These are phyloP conservation scores for Sclerotinia nivalis DNA, from an alignment of 2,329 filamentous ascomycete genomes.

Conservation along the genomic window DNA sequence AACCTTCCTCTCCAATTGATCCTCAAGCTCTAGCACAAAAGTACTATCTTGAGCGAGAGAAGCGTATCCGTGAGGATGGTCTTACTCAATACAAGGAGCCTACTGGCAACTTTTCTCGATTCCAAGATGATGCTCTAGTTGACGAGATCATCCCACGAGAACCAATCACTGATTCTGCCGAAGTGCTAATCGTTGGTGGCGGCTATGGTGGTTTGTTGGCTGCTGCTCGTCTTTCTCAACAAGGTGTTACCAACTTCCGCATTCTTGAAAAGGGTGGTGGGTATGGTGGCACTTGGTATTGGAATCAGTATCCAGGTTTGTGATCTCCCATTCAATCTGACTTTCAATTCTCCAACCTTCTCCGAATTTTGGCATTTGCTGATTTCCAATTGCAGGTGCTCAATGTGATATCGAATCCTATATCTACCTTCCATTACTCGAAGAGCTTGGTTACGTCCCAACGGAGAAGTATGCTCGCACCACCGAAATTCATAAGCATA, in stretches of 20 bases:
- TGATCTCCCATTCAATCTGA: conserved; percentile 30
- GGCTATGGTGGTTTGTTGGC: conserved; percentile 45
- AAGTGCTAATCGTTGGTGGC: conserved; percentile 45
- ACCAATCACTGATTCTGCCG: conserved; percentile 9
- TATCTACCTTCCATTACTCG: conserved; percentile 23
- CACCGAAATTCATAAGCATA: conserved; percentile 59
- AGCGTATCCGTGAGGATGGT: conserved; percentile 21
- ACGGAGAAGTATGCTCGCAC: conserved; percentile 60
- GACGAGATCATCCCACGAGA: conserved; percentile 12
- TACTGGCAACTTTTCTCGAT: conserved; percentile 8
- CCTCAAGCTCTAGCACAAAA: conserved; percentile 18
- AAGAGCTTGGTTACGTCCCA: conserved; percentile 42
- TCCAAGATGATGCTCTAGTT: conserved; percentile 14
- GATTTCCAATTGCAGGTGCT: conserved; percentile 55
- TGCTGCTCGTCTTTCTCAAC: conserved; percentile 46
- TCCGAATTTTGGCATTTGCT: conserved; percentile 55
- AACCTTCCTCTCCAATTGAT: conserved; percentile 12
- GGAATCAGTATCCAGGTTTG: conserved; percentile 59
- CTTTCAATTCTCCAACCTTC: neutral
- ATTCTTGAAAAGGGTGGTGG: conserved; percentile 46
- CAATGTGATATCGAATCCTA: conserved; percentile 25
- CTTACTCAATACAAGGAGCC: conserved; percentile 23
- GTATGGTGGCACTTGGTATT: conserved; percentile 52
- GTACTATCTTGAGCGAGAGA: conserved; percentile 16
- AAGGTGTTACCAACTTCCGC: conserved; percentile 47